phyloP scores from a whole-genome alignment of 108 stramenopile genomes.

The Chaetoceros muelleri region DNA sequence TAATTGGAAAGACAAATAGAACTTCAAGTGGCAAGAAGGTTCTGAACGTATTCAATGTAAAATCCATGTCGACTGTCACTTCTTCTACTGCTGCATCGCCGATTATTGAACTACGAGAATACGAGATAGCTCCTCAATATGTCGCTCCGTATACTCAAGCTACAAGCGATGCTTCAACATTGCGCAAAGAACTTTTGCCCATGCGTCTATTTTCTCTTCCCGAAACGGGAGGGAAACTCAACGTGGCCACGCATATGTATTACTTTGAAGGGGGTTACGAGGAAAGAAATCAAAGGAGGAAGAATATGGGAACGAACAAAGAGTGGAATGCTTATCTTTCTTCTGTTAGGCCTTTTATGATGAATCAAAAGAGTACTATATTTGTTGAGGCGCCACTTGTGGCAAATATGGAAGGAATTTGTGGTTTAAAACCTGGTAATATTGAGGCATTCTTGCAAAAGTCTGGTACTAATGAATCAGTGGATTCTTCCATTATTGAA shows the following conservation, averaged over 20 bases:
- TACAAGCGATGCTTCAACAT: constrained; percentile 13
- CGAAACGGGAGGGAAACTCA: constrained; percentile 44
- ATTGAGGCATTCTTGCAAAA: no score
- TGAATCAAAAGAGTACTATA: constrained; percentile 25
- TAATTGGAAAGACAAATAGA: no score
- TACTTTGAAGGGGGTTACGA: constrained; percentile 40
- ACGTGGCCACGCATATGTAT: constrained; percentile 47
- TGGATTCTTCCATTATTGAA: constrained; percentile 33
- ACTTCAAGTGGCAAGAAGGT: no score
- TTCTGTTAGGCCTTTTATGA: constrained; percentile 20
- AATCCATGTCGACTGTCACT: neutral
- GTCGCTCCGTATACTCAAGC: constrained; percentile 15
- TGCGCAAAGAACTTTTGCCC: constrained; percentile 21
- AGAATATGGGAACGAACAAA: constrained; percentile 8
- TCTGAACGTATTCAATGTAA: no score
- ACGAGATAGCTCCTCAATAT: constrained; percentile 25
- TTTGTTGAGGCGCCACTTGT: constrained; percentile 48
- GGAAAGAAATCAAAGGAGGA: constrained; percentile 27
- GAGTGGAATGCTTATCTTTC: constrained; percentile 32
- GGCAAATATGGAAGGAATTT: constrained; percentile 17
- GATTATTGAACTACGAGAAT: constrained; percentile 48
- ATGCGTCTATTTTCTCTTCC: constrained; percentile 38
- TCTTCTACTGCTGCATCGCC: no score
- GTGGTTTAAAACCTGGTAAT: constrained; percentile 14
- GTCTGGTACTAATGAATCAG: neutral